Percentiles rank a stretch among this genome's conserved stretches.
Evolutionary conservation across 108 stramenopile species (phyloP).

Genomic region (Cyclotella cryptica): DNA sequence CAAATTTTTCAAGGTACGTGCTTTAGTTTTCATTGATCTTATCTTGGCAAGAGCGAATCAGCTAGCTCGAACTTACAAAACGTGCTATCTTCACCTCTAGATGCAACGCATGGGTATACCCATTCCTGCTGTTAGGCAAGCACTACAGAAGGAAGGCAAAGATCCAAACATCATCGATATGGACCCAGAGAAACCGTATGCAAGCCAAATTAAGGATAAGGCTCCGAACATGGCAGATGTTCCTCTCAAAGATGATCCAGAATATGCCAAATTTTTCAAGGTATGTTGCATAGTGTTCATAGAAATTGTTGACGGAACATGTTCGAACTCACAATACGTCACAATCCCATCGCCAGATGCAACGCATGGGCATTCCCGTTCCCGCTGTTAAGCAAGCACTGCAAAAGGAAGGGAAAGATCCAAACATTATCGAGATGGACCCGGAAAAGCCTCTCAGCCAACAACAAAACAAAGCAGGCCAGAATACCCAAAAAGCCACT

Average conservation of each 20-base stretch:
- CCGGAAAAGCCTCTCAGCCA: conserved; percentile 46
- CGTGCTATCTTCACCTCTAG: conserved; percentile 7
- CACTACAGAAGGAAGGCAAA: conserved; percentile 47
- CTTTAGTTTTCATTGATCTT: neutral
- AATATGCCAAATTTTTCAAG: conserved; percentile 62
- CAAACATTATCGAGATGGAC: conserved; percentile 54
- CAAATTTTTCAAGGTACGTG: conserved; percentile 62
- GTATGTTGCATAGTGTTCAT: conserved; percentile 7
- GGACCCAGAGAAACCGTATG: conserved; percentile 29
- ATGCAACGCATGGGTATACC: conserved; percentile 51
- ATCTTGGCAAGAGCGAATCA: neutral
- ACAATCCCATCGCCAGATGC: conserved; percentile 30
- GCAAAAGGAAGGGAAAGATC: conserved; percentile 54
- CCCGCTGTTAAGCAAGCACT: conserved; percentile 59
- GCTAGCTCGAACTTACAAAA: neutral
- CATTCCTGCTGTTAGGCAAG: conserved; percentile 42
- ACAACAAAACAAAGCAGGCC: conserved; percentile 10
- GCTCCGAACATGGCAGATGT: conserved; percentile 14
- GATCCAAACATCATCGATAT: conserved; percentile 51
- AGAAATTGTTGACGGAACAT: neutral
- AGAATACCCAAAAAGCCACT: conserved; percentile 16
- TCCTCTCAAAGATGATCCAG: conserved; percentile 55
- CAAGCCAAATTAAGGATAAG: conserved; percentile 7
- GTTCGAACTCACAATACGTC: neutral
- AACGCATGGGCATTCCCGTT: conserved; percentile 55